Base-by-base conservation (phyloP, 441 rosid species). In the Geranium incanum region DNA sequence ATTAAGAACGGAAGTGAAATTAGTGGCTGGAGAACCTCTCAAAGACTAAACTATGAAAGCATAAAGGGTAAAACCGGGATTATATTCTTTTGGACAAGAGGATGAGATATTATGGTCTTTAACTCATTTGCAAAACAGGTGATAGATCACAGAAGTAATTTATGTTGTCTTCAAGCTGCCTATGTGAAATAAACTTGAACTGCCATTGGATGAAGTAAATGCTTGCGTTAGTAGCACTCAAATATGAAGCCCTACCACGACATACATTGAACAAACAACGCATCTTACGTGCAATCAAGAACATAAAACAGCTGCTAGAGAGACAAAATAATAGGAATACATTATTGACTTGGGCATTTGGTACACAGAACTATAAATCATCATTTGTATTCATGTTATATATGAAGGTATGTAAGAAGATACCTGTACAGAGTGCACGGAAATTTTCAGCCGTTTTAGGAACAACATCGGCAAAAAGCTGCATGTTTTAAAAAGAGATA, bases 401-500 rank as follows among this genome's bases (percentile, higher is more conserved):
- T 59, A 59, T 18, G 9, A 6, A 59, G 23, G 64, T 59, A 15
- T 57, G 63, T 7, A 8, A 50, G 62, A 68, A 70, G 64, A 69
- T 86, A 93, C 99, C 99, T 78, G 96, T 89, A 77, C 97, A 95
- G 65, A 95, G 96, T 69, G 95, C 89, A 67, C 93, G 90, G 65
- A 95, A 95, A 81, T 95, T 95, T 75, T 95, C 98, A 0, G 94
- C 93, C 6, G 99, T 90, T 88, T 79, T 90, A n/a, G 98, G 99
- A 81, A 87, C 98, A 80, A 84, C 83, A 86, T 88, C 82, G 9
- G 95, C 89, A 84, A 87, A 92, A 77, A 92, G 99, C 99, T 92
- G 86, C 74, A 41, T 75, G 77, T 73, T 64, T 38, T 60, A 68
- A 74, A 78, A 28, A 70, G 66, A 21, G 33, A 39, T 6, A 60